phyloP scores from a whole-genome alignment of 106 monocot genomes.

The Agapanthus africanus region DNA sequence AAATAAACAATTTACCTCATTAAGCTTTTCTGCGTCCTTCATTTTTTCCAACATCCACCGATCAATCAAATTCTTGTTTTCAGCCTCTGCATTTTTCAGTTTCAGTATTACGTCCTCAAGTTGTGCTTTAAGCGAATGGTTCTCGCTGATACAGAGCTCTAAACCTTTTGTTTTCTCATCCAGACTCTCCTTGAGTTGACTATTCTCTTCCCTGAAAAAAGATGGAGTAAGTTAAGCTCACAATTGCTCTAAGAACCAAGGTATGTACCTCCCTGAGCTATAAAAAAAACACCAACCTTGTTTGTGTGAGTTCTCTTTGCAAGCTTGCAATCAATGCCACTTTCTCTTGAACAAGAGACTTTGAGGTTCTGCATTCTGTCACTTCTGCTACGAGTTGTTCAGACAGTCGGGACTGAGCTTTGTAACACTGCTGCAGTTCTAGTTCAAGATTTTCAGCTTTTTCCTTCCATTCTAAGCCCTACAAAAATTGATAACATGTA shows the following conservation, averaged over 20 bases:
- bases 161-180: conserved; percentile 70
- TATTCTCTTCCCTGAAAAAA: conserved; percentile 61
- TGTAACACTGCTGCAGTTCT: conserved; percentile 92
- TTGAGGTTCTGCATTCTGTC: conserved; percentile 62
- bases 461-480: conserved; percentile 95
- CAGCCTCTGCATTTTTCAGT: conserved; percentile 48
- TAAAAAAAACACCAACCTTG: conserved; percentile 47
- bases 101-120: conserved; percentile 47
- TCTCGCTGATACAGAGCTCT: conserved; percentile 58
- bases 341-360: conserved; percentile 63
- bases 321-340: conserved; percentile 34
- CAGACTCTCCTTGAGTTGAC: conserved; percentile 48
- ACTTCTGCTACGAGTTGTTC: conserved; percentile 88
- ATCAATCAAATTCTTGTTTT: conserved; percentile 77
- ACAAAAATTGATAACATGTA: conserved; percentile 3
- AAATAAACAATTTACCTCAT: conserved; percentile 56
- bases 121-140: conserved; percentile 57
- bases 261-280: neutral
- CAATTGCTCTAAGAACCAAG: neutral
- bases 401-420: conserved; percentile 79
- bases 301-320: conserved; percentile 48
- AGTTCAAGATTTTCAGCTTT: conserved; percentile 86
- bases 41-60: conserved; percentile 96
- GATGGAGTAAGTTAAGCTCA: neutral
- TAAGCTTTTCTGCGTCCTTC: conserved; percentile 92